Evolutionary conservation across 495 filamentous ascomycete genomes (phyloP).

Genomic region (Aspergillus heteromorphus): DNA sequence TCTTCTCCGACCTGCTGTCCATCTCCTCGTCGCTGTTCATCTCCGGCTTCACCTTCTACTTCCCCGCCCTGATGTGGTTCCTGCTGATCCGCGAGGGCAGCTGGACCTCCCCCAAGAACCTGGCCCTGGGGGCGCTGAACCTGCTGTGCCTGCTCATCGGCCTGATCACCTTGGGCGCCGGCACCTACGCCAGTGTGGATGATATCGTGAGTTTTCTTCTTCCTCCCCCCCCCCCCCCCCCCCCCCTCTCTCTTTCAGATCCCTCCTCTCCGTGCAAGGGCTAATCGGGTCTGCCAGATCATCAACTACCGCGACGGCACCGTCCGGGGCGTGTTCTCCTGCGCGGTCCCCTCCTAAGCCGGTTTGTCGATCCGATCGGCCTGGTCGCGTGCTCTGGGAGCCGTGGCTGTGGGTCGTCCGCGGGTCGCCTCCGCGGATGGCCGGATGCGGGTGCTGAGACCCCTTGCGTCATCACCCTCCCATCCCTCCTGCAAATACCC

Average conservation of each 20-base stretch:
- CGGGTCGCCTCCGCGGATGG: no score
- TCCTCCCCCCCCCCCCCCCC: not conserved
- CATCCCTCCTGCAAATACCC: no score
- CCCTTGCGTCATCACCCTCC: no score
- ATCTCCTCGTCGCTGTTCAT: constrained; percentile 57
- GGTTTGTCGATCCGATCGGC: not conserved
- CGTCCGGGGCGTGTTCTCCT: constrained; percentile 44
- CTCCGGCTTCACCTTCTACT: constrained; percentile 61
- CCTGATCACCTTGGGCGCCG: constrained; percentile 31
- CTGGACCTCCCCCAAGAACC: constrained; percentile 32
- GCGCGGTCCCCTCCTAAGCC: constrained; percentile 17
- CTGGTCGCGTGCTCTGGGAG: not conserved
- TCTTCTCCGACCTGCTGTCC: constrained; percentile 58
- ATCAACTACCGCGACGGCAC: constrained; percentile 35
- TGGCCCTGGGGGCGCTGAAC: constrained; percentile 22
- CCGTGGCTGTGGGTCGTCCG: not conserved
- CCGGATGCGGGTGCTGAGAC: no score
- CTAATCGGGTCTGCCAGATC: constrained; percentile 22
- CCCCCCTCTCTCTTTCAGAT: no score
- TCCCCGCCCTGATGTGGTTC: constrained; percentile 63
- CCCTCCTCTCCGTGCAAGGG: no score
- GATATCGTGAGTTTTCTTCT: constrained; percentile 49
- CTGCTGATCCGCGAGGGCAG: constrained; percentile 41
- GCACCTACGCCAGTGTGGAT: constrained; percentile 50
- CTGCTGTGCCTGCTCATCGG: constrained; percentile 23